These are phyloP conservation scores for Trichoderma virens DNA, from an alignment of 495 filamentous ascomycete species.

Conservation along the genomic window DNA sequence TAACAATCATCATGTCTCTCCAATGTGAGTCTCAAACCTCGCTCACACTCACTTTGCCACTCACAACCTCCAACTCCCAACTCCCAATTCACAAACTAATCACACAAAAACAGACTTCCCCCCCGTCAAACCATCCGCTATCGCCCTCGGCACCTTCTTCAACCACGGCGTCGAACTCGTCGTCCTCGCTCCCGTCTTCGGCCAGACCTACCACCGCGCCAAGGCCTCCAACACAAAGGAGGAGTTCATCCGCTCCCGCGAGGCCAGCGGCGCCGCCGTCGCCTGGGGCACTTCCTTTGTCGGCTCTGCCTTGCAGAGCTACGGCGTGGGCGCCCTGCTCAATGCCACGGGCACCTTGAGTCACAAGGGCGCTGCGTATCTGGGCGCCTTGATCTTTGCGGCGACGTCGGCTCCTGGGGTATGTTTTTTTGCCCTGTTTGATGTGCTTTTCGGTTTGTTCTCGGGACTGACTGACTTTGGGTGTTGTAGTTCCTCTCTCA, in stretches of 20 bases:
- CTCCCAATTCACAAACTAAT: neutral
- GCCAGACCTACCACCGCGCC: slow-evolving; percentile 89
- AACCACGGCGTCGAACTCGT: slow-evolving; percentile 62
- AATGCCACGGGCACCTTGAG: slow-evolving; percentile 88
- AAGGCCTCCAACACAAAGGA: slow-evolving; percentile 90
- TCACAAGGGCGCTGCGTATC: slow-evolving; percentile 95
- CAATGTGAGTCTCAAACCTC: slow-evolving; percentile 39
- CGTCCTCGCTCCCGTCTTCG: slow-evolving; percentile 83
- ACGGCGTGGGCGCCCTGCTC: slow-evolving; percentile 90
- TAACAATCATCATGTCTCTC: slow-evolving; percentile 44
- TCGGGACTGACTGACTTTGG: neutral
- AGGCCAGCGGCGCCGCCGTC: slow-evolving; percentile 77
- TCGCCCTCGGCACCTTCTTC: slow-evolving; percentile 91
- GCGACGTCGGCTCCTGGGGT: slow-evolving; percentile 83
- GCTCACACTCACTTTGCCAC: neutral
- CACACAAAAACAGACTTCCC: slow-evolving; percentile 60
- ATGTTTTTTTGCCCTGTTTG: slow-evolving; percentile 31
- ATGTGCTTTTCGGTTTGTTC: neutral
- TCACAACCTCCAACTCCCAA: neutral
- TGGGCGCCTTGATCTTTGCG: slow-evolving; percentile 84
- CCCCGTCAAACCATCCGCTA: slow-evolving; percentile 94
- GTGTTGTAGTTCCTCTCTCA: slow-evolving; percentile 67
- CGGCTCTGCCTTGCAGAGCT: slow-evolving; percentile 84
- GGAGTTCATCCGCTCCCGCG: slow-evolving; percentile 89
- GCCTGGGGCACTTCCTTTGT: slow-evolving; percentile 85